Base-by-base conservation (phyloP, 257 asterid species). In the Paulownia fortunei region DNA sequence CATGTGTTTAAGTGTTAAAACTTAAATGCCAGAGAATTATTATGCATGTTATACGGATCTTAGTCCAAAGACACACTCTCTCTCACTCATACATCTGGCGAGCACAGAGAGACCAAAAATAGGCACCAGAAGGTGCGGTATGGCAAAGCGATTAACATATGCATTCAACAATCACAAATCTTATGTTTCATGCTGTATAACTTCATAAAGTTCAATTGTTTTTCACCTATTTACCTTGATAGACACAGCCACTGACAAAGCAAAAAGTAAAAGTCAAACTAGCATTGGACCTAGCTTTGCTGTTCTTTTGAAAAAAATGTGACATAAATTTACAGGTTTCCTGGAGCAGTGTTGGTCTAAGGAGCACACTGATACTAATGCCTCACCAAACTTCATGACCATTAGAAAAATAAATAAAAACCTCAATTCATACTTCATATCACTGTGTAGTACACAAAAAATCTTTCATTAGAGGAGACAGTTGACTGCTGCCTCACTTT, bases 121-220 rank as follows among this genome's bases (percentile, higher is more conserved):
- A 76, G 52, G 34, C 64, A 76, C 67, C 39, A 8, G 41, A 54
- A 72, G 51, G 27, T 34, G 60, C 61, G 68, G 11, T 41, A 76
- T 49, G 65, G 30, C 61, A 71, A 27, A 73, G 24, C 11, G 13
- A 72, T 47, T 5, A 42, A 44, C n/a, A 41, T 34, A 26, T 54
- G 51, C 36, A 68, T 37, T 12, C 61, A 49, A 70, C 11, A 19
- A 37, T 24, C 52, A 65, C 16, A 36, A 19, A 59, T 10, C 21
- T 68, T 18, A 21, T 6, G n/a, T 70, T 6, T n/a, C 18, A 39
- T 36, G 69, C 34, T 42, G 56, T 7, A 8, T 24, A 11, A 76
- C 23, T 68, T 34, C 30, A 21, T 16, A n/a, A 73, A 51, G 42
- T 24, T 34, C 36, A 15, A 18, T 15, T 12, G 23, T 19, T 70